Base-by-base conservation (phyloP, 768 basidiomycete genomes). In the Rossbeevera mucosa region DNA sequence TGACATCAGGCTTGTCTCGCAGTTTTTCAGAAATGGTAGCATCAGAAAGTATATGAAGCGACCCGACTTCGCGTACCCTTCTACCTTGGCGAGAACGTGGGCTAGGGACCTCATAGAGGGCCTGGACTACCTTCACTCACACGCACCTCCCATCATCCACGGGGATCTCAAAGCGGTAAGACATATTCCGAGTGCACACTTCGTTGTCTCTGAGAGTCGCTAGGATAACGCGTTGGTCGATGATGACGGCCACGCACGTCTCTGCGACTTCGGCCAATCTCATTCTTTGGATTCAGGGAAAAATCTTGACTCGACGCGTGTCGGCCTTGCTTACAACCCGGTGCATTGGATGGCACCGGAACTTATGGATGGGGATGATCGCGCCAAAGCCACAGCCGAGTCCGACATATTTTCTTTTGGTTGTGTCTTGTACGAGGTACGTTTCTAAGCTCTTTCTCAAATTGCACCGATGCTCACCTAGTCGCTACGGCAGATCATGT, bases 101-200 rank as follows among this genome's bases (percentile, higher is more conserved):
- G 55, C 30, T 30, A 48, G 8, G 31, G 64, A 57, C 26, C 49
- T 65, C 25, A 64, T 62, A 7, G 33, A 55, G 33, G 68, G 29
- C 22, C 54, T 67, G 12, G 14, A 40, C 12, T 70, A 64, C 33
- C 53, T 70, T 20, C 66, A 70, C 21, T 16, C 6, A 7, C 55
- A 58, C 14, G 49, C 64, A 4, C 66, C 66, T 0, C 61, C 66
- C 26, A 61, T 76, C 24, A 54, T 73, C 13, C 75, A 76, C 22
- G 72, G 75, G 7, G 75, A 76, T 56, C 26, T 76, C 24, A 76
- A 76, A 55, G 68, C 67, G 26, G 74, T 54, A 45, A 59, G 66
- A 33, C 21, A 48, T 20, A 18, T 20, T 44, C 16, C 16, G 3
- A 55, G n/a, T 16, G 3, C 7, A 41, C 47, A 42, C 12, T 24